Evolutionary conservation across 768 basidiomycete species (phyloP).

Genomic region (Phanerodontia chrysosporium): DNA sequence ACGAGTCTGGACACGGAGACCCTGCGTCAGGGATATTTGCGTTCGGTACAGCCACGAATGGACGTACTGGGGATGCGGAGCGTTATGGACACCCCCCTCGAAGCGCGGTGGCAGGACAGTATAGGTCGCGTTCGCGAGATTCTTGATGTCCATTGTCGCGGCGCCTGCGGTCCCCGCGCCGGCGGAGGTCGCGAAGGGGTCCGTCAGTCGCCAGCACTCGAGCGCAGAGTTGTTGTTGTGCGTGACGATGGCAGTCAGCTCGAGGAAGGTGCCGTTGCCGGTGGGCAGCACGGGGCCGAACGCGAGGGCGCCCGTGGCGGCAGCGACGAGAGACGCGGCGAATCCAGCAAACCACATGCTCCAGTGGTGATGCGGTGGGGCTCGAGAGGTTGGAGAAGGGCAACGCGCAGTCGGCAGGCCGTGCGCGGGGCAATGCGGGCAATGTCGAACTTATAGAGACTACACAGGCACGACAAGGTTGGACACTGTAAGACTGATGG

Average conservation of each 20-base stretch:
- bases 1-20: constrained; percentile 15
- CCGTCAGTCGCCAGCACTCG: constrained; percentile 25
- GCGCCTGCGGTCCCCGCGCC: constrained; percentile 25
- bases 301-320: neutral
- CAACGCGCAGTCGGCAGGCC: neutral
- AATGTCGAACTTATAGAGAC: neutral
- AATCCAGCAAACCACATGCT: neutral
- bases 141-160: constrained; percentile 19
- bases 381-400: neutral
- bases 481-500: neutral
- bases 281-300: neutral
- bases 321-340: neutral
- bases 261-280: constrained; percentile 8
- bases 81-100: constrained; percentile 51
- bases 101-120: constrained; percentile 38
- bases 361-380: neutral
- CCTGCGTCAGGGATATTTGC: neutral
- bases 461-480: neutral
- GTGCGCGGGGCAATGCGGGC: neutral
- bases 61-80: constrained; percentile 36
- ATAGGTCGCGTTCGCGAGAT: constrained; percentile 23
- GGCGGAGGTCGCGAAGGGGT: constrained; percentile 20
- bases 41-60: neutral
- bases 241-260: constrained; percentile 15
- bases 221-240: constrained; percentile 13